A percentile compares a stretch with the other conserved stretches of the same genome.
phyloP scores from a whole-genome alignment of 2,329 filamentous ascomycete species.

The Teratosphaeria nubilosa region DNA sequence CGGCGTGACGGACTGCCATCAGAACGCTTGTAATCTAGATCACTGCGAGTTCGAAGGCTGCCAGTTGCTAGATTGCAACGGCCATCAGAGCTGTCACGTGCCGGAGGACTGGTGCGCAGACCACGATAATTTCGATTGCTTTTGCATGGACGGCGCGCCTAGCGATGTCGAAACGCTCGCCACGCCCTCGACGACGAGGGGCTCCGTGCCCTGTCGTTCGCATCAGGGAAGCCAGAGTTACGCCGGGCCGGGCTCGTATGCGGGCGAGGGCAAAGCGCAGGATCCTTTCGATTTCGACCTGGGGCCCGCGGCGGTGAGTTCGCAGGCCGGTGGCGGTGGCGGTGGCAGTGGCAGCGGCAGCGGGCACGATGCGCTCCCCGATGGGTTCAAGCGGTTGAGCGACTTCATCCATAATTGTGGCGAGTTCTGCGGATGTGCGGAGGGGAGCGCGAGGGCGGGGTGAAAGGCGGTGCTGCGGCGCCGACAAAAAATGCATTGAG shows the following conservation, averaged over 20 bases:
- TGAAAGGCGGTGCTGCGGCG: too few relatives aligned
- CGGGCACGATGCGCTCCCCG: background rate
- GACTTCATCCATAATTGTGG: slow-evolving; percentile 3
- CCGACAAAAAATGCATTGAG: too few relatives aligned
- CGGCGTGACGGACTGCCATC: background rate
- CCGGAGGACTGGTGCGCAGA: background rate
- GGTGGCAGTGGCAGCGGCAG: background rate
- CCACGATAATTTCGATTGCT: background rate
- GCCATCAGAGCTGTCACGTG: background rate
- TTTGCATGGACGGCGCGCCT: background rate
- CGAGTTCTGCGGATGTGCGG: slow-evolving; percentile 1
- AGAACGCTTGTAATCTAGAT: slow-evolving; percentile 1
- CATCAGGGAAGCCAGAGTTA: background rate
- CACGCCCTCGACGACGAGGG: background rate
- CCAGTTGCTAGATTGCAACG: background rate
- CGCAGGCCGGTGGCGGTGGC: background rate
- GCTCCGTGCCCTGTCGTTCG: background rate
- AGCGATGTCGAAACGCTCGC: background rate
- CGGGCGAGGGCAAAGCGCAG: background rate
- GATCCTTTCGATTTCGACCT: background rate
- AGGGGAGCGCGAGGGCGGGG: background rate
- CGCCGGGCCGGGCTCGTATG: background rate
- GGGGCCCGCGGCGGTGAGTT: background rate
- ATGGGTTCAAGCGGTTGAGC: slow-evolving; percentile 11
- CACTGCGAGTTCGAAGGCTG: slow-evolving; percentile 1